These are phyloP conservation scores for Fraxinus velutina DNA, from an alignment of 305 asterid species.

Conservation along the genomic window DNA sequence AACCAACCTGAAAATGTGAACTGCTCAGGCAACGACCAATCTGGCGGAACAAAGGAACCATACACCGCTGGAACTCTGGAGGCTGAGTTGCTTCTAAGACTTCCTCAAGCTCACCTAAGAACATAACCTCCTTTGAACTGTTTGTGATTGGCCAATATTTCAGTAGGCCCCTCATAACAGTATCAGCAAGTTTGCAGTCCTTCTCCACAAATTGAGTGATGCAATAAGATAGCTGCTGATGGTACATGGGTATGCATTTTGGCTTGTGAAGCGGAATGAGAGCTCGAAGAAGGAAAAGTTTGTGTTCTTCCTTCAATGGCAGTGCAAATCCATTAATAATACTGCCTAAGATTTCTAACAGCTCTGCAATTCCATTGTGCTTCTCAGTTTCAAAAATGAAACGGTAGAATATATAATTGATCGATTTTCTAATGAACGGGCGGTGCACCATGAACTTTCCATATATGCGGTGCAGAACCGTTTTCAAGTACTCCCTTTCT, in stretches of 20 bases:
- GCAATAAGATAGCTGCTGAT: slow-evolving; percentile 67
- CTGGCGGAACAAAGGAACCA: slow-evolving; percentile 68
- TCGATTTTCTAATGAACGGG: slow-evolving; percentile 61
- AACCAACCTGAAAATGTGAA: slow-evolving; percentile 64
- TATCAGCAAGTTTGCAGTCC: slow-evolving; percentile 70
- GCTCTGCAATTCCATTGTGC: slow-evolving; percentile 68
- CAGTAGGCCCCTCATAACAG: slow-evolving; percentile 61
- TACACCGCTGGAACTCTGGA: slow-evolving; percentile 62
- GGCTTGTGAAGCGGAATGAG: slow-evolving; percentile 75
- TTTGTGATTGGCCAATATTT: slow-evolving; percentile 76
- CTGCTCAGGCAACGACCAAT: slow-evolving; percentile 64
- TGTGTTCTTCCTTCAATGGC: slow-evolving; percentile 70
- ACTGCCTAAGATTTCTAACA: slow-evolving; percentile 63
- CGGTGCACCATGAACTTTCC: slow-evolving; percentile 79
- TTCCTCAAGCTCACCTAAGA: slow-evolving; percentile 61
- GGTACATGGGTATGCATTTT: slow-evolving; percentile 54
- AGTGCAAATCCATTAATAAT: slow-evolving; percentile 64
- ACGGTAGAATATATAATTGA: slow-evolving; percentile 55
- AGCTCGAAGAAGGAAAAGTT: slow-evolving; percentile 54
- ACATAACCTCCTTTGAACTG: slow-evolving; percentile 67
- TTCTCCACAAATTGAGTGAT: slow-evolving; percentile 67
- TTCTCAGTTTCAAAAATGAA: slow-evolving; percentile 67
- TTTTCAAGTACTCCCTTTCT: slow-evolving; percentile 66
- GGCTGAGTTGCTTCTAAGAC: slow-evolving; percentile 66
- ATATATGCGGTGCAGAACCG: slow-evolving; percentile 61